Conservation (phyloP, 345 rosid species). For the Populus ilicifolia region DNA sequence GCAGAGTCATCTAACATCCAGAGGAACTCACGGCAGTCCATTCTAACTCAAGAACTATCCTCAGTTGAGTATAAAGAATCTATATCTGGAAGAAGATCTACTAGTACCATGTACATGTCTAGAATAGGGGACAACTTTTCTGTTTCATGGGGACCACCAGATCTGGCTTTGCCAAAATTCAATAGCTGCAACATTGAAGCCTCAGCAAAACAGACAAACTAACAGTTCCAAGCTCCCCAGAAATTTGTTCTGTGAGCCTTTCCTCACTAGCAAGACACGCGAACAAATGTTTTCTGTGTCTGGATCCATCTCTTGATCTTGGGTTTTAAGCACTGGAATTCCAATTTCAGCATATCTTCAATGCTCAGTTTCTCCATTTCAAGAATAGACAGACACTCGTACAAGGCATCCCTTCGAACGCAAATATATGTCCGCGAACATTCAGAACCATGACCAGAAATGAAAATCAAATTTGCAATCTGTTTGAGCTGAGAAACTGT, state of each 20-base stretch:
- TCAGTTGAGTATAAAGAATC: slow-evolving; percentile 48
- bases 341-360: slow-evolving; percentile 78
- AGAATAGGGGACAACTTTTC: slow-evolving; percentile 67
- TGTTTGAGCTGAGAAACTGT: slow-evolving; percentile 57
- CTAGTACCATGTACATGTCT: slow-evolving; percentile 75
- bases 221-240: slow-evolving; percentile 42
- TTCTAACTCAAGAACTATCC: slow-evolving; percentile 44
- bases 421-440: slow-evolving; percentile 61
- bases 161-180: slow-evolving; percentile 78
- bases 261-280: slow-evolving; percentile 69
- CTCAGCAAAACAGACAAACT: slow-evolving; percentile 57
- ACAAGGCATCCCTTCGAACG: slow-evolving; percentile 66
- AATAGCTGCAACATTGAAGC: slow-evolving; percentile 71
- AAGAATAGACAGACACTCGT: slow-evolving; percentile 64
- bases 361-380: slow-evolving; percentile 81
- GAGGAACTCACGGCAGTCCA: slow-evolving; percentile 55
- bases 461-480: slow-evolving; percentile 66
- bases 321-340: slow-evolving; percentile 60
- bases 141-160: slow-evolving; percentile 65
- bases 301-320: slow-evolving; percentile 86
- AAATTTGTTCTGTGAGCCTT: slow-evolving; percentile 57
- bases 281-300: slow-evolving; percentile 59
- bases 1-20: slow-evolving; percentile 58
- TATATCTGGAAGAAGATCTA: slow-evolving; percentile 60
- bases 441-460: slow-evolving; percentile 60